Percentiles rank a stretch among this genome's conserved stretches.
Conservation (phyloP, 108 stramenopile genomes). For the Nitzschia sp. region DNA sequence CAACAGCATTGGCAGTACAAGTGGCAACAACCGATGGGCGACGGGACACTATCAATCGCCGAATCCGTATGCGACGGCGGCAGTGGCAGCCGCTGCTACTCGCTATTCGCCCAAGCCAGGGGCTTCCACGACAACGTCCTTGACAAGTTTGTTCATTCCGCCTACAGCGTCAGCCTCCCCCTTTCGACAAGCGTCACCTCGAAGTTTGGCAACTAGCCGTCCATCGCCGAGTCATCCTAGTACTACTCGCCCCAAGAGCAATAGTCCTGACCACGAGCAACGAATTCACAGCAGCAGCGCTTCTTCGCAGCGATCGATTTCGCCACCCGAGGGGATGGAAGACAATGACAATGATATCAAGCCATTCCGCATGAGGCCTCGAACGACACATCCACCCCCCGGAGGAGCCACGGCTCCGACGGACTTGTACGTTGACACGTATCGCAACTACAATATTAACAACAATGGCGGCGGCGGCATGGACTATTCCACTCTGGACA, state of each 20-base stretch:
- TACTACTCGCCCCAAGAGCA: no score
- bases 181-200: no score
- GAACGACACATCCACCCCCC: background rate
- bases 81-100: no score
- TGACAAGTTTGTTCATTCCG: no score
- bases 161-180: no score
- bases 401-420: background rate
- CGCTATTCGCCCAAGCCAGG: slow-evolving; percentile 5
- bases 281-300: no score
- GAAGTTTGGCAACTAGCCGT: no score
- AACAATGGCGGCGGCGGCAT: background rate
- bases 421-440: background rate
- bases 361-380: slow-evolving; percentile 13
- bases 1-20: background rate
- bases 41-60: slow-evolving; percentile 6
- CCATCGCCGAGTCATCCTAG: no score
- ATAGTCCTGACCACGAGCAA: background rate
- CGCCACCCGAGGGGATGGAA: background rate
- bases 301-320: background rate
- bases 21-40: background rate
- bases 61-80: background rate
- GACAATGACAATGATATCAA: background rate
- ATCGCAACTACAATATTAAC: background rate
- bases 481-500: slow-evolving; percentile 12
- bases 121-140: no score